A percentile compares a stretch with the other conserved stretches of the same genome.
These are phyloP conservation scores for Ophiostoma sp. DNA, from an alignment of 2,329 filamentous ascomycete genomes.

Conservation along the genomic window DNA sequence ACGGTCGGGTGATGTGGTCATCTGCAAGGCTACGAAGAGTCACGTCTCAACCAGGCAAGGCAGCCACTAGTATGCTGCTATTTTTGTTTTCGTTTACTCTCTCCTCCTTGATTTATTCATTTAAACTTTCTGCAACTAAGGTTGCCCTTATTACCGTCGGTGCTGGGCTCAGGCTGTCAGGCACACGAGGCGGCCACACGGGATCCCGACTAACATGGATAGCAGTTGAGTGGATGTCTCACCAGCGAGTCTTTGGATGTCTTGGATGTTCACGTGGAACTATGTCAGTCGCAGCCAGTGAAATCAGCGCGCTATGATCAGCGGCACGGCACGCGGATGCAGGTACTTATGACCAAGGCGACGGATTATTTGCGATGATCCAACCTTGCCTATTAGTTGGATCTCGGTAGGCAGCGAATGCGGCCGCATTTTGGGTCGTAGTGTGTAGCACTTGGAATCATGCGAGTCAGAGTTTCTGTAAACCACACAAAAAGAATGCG, in stretches of 20 bases:
- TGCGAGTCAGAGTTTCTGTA: neutral
- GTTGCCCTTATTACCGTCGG: neutral
- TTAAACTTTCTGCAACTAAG: neutral
- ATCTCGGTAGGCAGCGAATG: neutral
- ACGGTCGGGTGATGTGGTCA: constrained; percentile 11
- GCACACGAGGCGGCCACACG: neutral
- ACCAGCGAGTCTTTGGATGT: neutral
- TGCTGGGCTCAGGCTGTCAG: neutral
- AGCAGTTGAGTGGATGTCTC: neutral
- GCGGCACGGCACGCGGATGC: constrained; percentile 6
- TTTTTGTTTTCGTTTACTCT: neutral
- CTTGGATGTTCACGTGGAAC: constrained; percentile 5
- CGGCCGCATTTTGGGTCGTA: neutral
- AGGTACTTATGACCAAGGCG: constrained; percentile 10
- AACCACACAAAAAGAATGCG: neutral
- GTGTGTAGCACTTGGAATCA: neutral
- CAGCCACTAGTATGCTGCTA: constrained; percentile 4
- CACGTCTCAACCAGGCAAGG: neutral
- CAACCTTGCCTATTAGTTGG: neutral
- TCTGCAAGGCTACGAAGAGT: constrained; percentile 6
- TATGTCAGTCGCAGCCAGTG: constrained; percentile 1
- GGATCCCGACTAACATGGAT: neutral
- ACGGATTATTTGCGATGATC: neutral
- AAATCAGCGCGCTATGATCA: neutral
- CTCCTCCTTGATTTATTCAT: neutral